Percentiles rank a stretch among this genome's conserved stretches.
These are phyloP conservation scores for Phytophthora cryptogea DNA, from an alignment of 352 stramenopile genomes.

Conservation along the genomic window DNA sequence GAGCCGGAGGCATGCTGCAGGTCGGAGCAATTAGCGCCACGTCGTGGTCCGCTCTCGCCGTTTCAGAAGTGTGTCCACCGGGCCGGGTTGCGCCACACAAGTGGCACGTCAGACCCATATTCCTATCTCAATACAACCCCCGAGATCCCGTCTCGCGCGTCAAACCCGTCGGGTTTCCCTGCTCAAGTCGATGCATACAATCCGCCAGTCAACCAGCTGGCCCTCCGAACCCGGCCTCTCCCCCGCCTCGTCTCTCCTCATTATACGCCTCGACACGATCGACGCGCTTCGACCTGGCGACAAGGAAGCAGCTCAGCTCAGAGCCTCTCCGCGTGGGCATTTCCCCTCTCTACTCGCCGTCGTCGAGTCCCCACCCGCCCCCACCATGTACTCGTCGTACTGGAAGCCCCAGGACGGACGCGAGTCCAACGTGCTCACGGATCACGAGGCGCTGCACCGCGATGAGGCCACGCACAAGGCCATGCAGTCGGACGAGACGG, in stretches of 20 bases:
- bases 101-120: neutral
- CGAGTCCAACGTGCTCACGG: conserved; percentile 74
- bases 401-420: conserved; percentile 76
- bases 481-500: conserved; percentile 82
- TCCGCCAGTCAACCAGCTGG: conserved; percentile 1
- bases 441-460: conserved; percentile 84
- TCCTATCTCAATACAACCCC: neutral
- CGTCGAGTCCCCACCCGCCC: conserved; percentile 15
- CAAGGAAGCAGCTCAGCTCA: conserved; percentile 2
- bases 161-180: neutral
- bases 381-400: conserved; percentile 88
- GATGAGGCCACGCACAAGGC: conserved; percentile 77
- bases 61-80: no score
- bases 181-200: conserved; percentile 8
- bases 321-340: conserved; percentile 16
- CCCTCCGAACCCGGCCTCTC: conserved; percentile 14
- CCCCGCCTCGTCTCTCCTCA: conserved; percentile 31
- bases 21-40: neutral
- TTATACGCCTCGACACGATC: conserved; percentile 15
- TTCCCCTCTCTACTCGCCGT: conserved; percentile 37
- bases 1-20: conserved; percentile 26
- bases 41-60: conserved; percentile 24
- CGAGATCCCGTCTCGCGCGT: neutral
- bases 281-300: conserved; percentile 27
- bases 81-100: neutral